Evolutionary conservation across 1,284 basidiomycete genomes (phyloP), one percentile per base, ranked within the genome.

Genomic region (Cystobasidium pallidum): DNA sequence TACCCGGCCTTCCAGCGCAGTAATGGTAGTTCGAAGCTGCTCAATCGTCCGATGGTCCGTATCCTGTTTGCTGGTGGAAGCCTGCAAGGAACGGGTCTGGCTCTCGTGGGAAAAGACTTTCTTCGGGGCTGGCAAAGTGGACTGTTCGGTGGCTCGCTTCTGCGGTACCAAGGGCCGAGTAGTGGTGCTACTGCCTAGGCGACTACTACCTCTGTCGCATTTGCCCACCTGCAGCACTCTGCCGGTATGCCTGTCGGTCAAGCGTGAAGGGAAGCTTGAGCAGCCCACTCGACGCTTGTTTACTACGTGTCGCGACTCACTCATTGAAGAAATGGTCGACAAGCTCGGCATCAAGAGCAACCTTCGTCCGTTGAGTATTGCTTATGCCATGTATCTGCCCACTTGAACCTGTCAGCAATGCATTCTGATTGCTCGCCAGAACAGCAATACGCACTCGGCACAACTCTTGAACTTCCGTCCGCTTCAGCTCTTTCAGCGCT

Each of bases 301-400:
- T 54, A 66, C n/a, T 47, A 66, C 24, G n/a, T 30, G 30, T 15
- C 28, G 57, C 39, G 54, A 21, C 41, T 36, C 28, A 70, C 67
- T 62, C 67, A 21, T 41, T 61, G 36, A 70, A 30, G 45, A 55
- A 62, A 58, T 70, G 67, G 8, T 70, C 58, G 8, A 58, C 67
- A 19, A 70, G 30, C 15, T 47, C 43, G 1, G 32, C 43, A 3
- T 70, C 67, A 8, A 70, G 67, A 17, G 43, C 41, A 6, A 34
- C 26, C 45, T 61, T 59, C 28, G 67, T 61, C 3, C 55, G 39
- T 45, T 70, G 52, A n/a, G 36, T 49, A 26, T 51, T 58, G 30
- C 24, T 36, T 30, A 70, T 61, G 30, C 59, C 41, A 21, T 70
- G 67, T 24, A 62, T 49, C 67, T 70, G 47, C 26, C 15, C 21